These are phyloP conservation scores for Xylaria sp. DNA, from an alignment of 2,329 filamentous ascomycete genomes.

Conservation along the genomic window DNA sequence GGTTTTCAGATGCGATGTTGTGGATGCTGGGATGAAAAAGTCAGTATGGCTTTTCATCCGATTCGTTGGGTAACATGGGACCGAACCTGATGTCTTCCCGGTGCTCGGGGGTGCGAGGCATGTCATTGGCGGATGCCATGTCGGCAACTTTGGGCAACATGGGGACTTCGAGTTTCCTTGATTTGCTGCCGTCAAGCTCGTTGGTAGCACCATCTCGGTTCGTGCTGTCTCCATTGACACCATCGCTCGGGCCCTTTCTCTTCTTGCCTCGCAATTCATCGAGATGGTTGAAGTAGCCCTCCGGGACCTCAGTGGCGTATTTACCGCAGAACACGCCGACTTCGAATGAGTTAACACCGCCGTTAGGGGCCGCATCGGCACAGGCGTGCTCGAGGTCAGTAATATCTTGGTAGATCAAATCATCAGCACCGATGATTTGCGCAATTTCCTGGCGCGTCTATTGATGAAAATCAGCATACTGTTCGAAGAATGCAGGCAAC, in stretches of 20 bases:
- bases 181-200: background rate
- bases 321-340: constrained; percentile 87
- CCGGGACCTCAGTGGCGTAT: constrained; percentile 75
- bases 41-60: background rate
- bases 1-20: constrained; percentile 18
- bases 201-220: constrained; percentile 5
- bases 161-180: constrained; percentile 5
- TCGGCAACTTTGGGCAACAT: constrained; percentile 1
- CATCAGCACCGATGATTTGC: constrained; percentile 59
- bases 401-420: constrained; percentile 71
- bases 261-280: constrained; percentile 66
- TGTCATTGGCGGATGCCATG: background rate
- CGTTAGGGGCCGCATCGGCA: constrained; percentile 52
- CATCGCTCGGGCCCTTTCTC: constrained; percentile 41
- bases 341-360: constrained; percentile 64
- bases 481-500: too few relatives aligned
- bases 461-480: background rate
- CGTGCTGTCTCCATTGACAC: background rate
- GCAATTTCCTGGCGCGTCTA: constrained; percentile 36
- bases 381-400: constrained; percentile 77
- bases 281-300: constrained; percentile 77
- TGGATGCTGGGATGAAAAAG: constrained; percentile 11
- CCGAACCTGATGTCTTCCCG: constrained; percentile 20
- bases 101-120: constrained; percentile 10
- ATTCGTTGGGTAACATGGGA: too few relatives aligned